Conservation (phyloP, 148 eudicot species). For the Diospyros lotus region DNA sequence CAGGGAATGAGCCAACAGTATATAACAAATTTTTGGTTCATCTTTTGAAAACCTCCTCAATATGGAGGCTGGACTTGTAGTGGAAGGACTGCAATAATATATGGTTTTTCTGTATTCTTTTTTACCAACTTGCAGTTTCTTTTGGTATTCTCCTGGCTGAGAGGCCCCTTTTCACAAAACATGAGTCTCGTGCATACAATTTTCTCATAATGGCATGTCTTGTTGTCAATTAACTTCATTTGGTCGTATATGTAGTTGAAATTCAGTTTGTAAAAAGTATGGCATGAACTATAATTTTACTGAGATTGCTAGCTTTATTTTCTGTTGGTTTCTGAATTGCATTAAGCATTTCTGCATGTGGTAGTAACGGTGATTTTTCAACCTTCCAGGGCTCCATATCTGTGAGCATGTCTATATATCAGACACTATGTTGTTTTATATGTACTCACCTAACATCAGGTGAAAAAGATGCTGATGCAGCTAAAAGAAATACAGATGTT, state of each 20-base stretch:
- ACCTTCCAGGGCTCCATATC: slow-evolving; percentile 86
- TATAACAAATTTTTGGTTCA: too few relatives aligned
- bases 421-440: slow-evolving; percentile 86
- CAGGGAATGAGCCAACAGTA: background rate
- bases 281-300: too few relatives aligned
- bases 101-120: background rate
- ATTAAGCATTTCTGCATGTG: background rate
- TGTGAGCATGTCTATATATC: slow-evolving; percentile 94
- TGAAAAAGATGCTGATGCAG: slow-evolving; percentile 24
- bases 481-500: slow-evolving; percentile 82
- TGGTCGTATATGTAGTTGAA: background rate
- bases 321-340: background rate
- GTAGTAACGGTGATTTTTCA: slow-evolving; percentile 11
- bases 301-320: slow-evolving; percentile 1
- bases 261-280: background rate
- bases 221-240: background rate
- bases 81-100: too few relatives aligned
- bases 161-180: background rate
- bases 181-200: background rate
- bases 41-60: too few relatives aligned
- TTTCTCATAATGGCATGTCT: background rate
- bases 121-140: background rate
- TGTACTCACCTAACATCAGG: slow-evolving; percentile 87
- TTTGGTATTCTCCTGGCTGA: background rate
- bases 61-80: too few relatives aligned